Base-by-base conservation (phyloP, 2,329 filamentous ascomycete species). In the Lachnellula suecica region DNA sequence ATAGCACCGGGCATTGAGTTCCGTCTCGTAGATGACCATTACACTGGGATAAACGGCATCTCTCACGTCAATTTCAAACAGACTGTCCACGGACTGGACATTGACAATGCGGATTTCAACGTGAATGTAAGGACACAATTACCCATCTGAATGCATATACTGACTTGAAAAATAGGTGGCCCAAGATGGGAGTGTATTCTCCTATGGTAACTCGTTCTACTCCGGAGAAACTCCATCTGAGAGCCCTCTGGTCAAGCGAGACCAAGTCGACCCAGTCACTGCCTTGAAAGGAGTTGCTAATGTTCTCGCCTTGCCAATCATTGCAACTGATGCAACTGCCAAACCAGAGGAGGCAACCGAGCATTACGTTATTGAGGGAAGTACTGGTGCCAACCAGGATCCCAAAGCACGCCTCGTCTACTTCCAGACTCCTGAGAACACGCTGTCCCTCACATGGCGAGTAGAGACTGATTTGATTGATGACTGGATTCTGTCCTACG, bases 61-160 rank as follows among this genome's bases (percentile, higher is more conserved):
- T 72, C 72, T 0, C 81, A 84, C 59, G 78, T 83, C 57, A 74
- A 82, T 64, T 81, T 84, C 63, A 80, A 79, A 67, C 82, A 84
- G 68, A 83, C 79, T 0, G 69, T 72, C 6, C 77, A 83, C 49
- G 81, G 76, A 1, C 63, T 84, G 22, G 81, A 84, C 54, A 76
- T 85, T 53, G 81, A 83, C 59, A 84, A 84, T 59, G 79, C 77
- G 1, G 56, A 59, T 27, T 59, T 59, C 38, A 56, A 56, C 35
- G 56, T 59, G 27, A 56, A 59, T 40, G 56, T 59, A 52, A 15
- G 53, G 51, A 27, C n/a, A 34, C 31, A 11, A 24, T 15, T 3
- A 20, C 6, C 15, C 17, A 8, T 4, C 20, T 35, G 20, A 35
- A 27, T 13, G 2, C 15, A 42, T 35, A n/a, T 25, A 24, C 42